Base-by-base conservation (phyloP, 2,329 filamentous ascomycete species). In the Trichoderma breve region DNA sequence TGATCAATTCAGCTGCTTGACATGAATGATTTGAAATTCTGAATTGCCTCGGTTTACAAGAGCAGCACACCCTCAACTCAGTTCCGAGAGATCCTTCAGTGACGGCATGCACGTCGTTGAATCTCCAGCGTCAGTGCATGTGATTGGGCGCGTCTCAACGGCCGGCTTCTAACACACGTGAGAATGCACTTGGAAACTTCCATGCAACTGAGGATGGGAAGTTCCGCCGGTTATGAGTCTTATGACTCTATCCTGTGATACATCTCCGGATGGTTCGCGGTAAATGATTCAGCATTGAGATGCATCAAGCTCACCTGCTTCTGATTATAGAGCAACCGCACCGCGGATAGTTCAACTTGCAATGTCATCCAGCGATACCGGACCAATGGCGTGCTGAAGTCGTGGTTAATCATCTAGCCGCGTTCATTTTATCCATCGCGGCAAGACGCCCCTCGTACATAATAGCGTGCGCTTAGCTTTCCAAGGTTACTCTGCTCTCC, bases 331-430 rank as follows among this genome's bases (percentile, higher is more conserved):
- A 43, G 15, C 47, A 24, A 21, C 47, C 21, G n/a, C 47, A 53
- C 6, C 34, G 6, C 34, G 14, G 34, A 15, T 36, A 36, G 4
- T 21, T 12, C 47, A 21, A 6, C n/a, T 24, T 7, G 28, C 21
- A 67, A 15, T 43, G 6, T 21, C 18, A n/a, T 28, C 57, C 66
- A 36, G 66, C 66, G 66, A 62, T 70, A 70, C 66, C 55, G 66
- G 36, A 39, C 66, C 15, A 30, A 51, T 60, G 36, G 26, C 55
- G 26, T 60, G 55, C 65, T 57, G 18, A 24, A 32, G 36, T n/a
- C 24, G 21, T 43, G 12, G 36, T 58, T 8, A n/a, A 28, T 24
- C 62, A 8, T 30, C 64, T 3, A 43, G 39, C 39, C 39, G 39
- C 39, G 15, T n/a, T 43, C 15, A 43, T 1, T 18, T 43, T 30